These are phyloP conservation scores for Cercospora nicotianae DNA, from an alignment of 2,329 filamentous ascomycete species.

Conservation along the genomic window DNA sequence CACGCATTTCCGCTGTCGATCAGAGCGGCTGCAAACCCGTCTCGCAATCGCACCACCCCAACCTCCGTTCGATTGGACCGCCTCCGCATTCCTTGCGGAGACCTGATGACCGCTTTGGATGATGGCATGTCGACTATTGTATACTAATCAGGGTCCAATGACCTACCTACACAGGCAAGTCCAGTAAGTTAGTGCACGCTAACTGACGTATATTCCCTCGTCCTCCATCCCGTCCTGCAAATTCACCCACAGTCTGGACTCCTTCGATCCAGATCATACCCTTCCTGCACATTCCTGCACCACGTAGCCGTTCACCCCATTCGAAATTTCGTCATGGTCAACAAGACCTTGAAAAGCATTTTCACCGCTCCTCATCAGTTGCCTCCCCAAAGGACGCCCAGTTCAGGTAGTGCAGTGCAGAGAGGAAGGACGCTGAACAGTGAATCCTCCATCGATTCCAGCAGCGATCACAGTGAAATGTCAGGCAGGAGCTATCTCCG, in stretches of 20 bases:
- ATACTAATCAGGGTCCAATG: constrained; percentile 15
- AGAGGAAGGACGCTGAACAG: background rate
- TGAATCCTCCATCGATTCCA: background rate
- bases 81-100: background rate
- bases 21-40: background rate
- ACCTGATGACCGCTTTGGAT: constrained; percentile 10
- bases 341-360: constrained; percentile 19
- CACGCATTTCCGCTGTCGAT: background rate
- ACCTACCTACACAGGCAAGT: background rate
- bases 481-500: constrained; percentile 19
- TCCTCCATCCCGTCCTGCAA: background rate
- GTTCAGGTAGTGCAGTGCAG: background rate
- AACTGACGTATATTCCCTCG: background rate
- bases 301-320: constrained; percentile 3
- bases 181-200: background rate
- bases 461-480: constrained; percentile 3
- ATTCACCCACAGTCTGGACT: background rate
- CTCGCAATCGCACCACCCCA: background rate
- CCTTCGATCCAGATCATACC: background rate
- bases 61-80: background rate
- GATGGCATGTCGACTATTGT: background rate
- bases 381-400: background rate
- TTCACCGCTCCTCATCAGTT: constrained; percentile 19
- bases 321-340: constrained; percentile 18
- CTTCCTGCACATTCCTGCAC: background rate